Base-by-base conservation (phyloP, 164 flowering plant genomes). In the Stephania cephalantha region DNA sequence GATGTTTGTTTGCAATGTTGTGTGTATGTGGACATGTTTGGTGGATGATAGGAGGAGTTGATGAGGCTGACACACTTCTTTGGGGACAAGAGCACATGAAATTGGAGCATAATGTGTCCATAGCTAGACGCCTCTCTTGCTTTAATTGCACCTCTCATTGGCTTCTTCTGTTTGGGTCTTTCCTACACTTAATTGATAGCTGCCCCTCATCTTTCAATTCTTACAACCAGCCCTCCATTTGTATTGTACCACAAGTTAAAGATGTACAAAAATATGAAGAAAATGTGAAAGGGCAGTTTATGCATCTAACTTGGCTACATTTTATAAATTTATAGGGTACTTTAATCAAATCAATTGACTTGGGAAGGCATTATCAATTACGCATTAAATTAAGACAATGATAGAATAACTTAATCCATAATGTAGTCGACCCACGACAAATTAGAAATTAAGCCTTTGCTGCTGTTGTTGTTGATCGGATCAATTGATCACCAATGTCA, bases 1-100 rank as follows among this genome's bases (percentile, higher is more conserved):
- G 25, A 22, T n/a, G 68, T 65, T 67, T 50, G 12, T 20, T 67
- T 67, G 69, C 35, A 67, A 9, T 42, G 69, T 29, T 67, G 69
- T 67, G 69, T 67, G 69, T 67, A 67, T 67, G 69, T 67, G 69
- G 69, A 67, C 69, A 67, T 67, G 69, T 67, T 67, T 31, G 69
- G 69, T 30, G 44, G 17, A 29, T 13, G 35, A 4, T 67, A 25
- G 44, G 7, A 67, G 44, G 29, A 9, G 8, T 67, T 67, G 17
- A 30, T 58, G 64, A 58, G 46, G 13, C 69, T 67, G 35, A 67
- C 69, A 29, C 45, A 0, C 69, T 67, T 67, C 69, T 30, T 6
- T 30, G 69, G 69, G 69, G 69, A 67, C 69, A 67, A 67, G 69
- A 30, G 42, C 69, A 67, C 69, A 67, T 67, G 69, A 29, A 29